Evolutionary conservation across 2,329 filamentous ascomycete species (phyloP).

Genomic region (Xylariomycetidae sp.): DNA sequence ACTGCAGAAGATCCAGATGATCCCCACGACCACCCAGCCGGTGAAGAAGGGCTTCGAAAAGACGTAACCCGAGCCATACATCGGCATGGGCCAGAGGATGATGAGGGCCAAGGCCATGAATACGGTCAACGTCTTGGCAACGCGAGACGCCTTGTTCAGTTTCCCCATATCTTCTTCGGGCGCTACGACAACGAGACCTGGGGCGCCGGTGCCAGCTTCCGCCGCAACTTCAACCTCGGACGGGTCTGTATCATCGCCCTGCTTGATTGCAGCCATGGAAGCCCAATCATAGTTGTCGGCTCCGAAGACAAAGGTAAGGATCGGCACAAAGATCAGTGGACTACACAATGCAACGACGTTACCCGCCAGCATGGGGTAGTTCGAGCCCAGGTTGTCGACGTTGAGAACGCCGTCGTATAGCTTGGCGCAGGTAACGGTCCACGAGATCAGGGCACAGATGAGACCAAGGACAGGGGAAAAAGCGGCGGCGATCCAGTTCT

Average conservation of each 20-base stretch:
- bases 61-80: conserved; percentile 25
- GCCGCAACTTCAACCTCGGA: conserved; percentile 37
- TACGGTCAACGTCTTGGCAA: conserved; percentile 36
- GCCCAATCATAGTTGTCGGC: conserved; percentile 11
- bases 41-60: conserved; percentile 60
- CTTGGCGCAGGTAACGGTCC: conserved; percentile 70
- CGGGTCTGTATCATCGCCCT: conserved; percentile 6
- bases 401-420: conserved; percentile 59
- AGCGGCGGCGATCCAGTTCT: conserved; percentile 38
- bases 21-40: conserved; percentile 69
- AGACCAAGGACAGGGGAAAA: conserved; percentile 65
- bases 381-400: conserved; percentile 70
- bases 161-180: conserved; percentile 8
- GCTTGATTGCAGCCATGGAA: conserved; percentile 22
- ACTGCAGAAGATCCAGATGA: conserved; percentile 72
- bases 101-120: conserved; percentile 55
- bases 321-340: conserved; percentile 13
- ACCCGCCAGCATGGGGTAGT: conserved; percentile 81
- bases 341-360: conserved; percentile 41
- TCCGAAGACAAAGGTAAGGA: conserved; percentile 8
- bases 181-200: conserved; percentile 1
- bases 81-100: conserved; percentile 26
- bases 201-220: conserved; percentile 17
- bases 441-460: conserved; percentile 62
- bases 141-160: conserved; percentile 8